Evolutionary conservation across 2,329 filamentous ascomycete species (phyloP).

Genomic region (Cercospora janseana): DNA sequence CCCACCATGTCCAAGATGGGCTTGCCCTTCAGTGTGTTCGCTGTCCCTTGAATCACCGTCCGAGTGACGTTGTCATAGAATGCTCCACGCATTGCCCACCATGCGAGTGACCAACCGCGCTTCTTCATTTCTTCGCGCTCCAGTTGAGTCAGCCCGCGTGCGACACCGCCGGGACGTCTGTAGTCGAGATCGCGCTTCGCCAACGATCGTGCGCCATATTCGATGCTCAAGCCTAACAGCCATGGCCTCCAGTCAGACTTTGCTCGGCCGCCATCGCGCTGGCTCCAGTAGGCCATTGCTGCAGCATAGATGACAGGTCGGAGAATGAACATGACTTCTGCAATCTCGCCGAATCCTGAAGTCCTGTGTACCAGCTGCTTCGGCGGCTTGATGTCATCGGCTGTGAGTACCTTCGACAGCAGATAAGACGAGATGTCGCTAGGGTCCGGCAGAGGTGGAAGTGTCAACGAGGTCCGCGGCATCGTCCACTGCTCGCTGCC

Average conservation of each 20-base stretch:
- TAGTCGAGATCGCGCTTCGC: constrained; percentile 64
- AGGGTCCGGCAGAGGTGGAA: constrained; percentile 78
- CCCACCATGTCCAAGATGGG: constrained; percentile 77
- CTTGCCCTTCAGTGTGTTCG: constrained; percentile 67
- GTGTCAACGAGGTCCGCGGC: constrained; percentile 85
- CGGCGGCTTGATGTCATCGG: constrained; percentile 94
- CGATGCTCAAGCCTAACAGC: constrained; percentile 79
- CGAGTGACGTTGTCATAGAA: constrained; percentile 90
- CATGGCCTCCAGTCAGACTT: constrained; percentile 88
- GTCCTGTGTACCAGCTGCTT: constrained; percentile 77
- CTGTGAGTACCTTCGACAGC: constrained; percentile 83
- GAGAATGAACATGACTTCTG: constrained; percentile 88
- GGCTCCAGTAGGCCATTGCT: constrained; percentile 67
- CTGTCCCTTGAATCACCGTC: constrained; percentile 64
- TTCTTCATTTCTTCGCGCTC: constrained; percentile 88
- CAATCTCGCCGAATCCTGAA: constrained; percentile 71
- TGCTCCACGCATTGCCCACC: constrained; percentile 96
- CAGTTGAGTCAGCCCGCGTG: constrained; percentile 75
- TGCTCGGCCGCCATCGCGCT: constrained; percentile 61
- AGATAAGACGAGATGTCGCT: constrained; percentile 84
- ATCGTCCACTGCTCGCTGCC: constrained; percentile 67
- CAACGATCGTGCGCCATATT: constrained; percentile 86
- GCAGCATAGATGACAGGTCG: constrained; percentile 83
- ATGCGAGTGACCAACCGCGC: constrained; percentile 84
- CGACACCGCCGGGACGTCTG: constrained; percentile 61